A percentile compares a stretch with the other conserved stretches of the same genome.
These are phyloP conservation scores for Hyphopichia fennica DNA, from an alignment of 1,139 yeast genomes.

Conservation along the genomic window DNA sequence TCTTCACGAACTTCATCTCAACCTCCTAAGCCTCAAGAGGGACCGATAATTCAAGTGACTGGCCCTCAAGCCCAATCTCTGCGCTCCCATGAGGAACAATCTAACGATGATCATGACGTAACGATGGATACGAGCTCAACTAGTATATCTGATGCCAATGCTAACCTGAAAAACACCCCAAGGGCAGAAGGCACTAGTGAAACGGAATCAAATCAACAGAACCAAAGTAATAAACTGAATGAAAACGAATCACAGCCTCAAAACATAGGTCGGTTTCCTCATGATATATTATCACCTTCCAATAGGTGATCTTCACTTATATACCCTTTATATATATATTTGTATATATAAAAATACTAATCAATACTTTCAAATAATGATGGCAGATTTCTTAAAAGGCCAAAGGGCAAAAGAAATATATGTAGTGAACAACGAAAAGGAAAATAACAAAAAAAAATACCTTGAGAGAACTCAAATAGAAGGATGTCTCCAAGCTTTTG, in stretches of 20 bases:
- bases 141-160: constrained; percentile 1
- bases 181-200: constrained; percentile 4
- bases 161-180: constrained; percentile 2
- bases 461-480: too few relatives aligned
- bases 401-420: too few relatives aligned
- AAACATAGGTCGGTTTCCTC: constrained; percentile 19
- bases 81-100: background rate
- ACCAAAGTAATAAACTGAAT: background rate
- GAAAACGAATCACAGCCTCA: constrained; percentile 8
- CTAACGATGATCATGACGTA: constrained; percentile 1
- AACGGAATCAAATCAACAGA: background rate
- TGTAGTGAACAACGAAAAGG: too few relatives aligned
- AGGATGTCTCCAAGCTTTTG: too few relatives aligned
- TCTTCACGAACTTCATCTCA: constrained; percentile 5
- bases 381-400: too few relatives aligned
- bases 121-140: constrained; percentile 4
- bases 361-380: too few relatives aligned
- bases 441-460: too few relatives aligned
- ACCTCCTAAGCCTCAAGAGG: background rate
- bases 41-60: background rate
- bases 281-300: constrained; percentile 16
- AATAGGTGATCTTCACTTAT: background rate
- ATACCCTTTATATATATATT: too few relatives aligned
- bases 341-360: too few relatives aligned
- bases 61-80: background rate